Percentiles rank a stretch among this genome's conserved stretches.
phyloP scores from a whole-genome alignment of 108 stramenopile genomes.

The Cyclotella baltica region DNA sequence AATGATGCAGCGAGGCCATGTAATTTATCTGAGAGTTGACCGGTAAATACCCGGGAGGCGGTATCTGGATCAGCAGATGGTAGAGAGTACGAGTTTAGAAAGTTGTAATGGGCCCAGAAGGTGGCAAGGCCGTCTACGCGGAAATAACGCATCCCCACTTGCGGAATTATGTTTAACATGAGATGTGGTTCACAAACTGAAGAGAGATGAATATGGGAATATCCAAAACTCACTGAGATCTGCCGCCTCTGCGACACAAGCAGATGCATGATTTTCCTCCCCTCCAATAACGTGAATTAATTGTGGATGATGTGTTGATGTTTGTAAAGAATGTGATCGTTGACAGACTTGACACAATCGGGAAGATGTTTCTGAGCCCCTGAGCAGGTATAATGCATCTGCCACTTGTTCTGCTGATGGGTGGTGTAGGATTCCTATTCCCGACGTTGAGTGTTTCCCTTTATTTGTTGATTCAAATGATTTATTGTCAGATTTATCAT shows the following conservation, averaged over 20 bases:
- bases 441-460: not conserved
- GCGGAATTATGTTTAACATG: not conserved
- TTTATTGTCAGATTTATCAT: not conserved
- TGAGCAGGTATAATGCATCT: slow-evolving; percentile 44
- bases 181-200: not conserved
- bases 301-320: slow-evolving; percentile 17
- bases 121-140: slow-evolving; percentile 74
- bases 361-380: not conserved
- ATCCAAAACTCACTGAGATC: slow-evolving; percentile 44
- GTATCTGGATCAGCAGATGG: slow-evolving; percentile 21
- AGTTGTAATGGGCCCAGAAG: slow-evolving; percentile 60
- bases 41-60: slow-evolving; percentile 56
- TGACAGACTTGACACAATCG: slow-evolving; percentile 9
- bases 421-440: slow-evolving; percentile 19
- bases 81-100: slow-evolving; percentile 33
- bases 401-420: slow-evolving; percentile 44
- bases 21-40: slow-evolving; percentile 71
- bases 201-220: not conserved
- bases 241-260: slow-evolving; percentile 69
- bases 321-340: not conserved
- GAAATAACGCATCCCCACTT: slow-evolving; percentile 67
- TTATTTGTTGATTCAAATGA: not conserved
- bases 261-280: slow-evolving; percentile 60
- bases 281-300: slow-evolving; percentile 71
- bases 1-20: slow-evolving; percentile 68